These are phyloP conservation scores for Fusarium verticillioides DNA, from an alignment of 2,329 filamentous ascomycete species.

Conservation along the genomic window DNA sequence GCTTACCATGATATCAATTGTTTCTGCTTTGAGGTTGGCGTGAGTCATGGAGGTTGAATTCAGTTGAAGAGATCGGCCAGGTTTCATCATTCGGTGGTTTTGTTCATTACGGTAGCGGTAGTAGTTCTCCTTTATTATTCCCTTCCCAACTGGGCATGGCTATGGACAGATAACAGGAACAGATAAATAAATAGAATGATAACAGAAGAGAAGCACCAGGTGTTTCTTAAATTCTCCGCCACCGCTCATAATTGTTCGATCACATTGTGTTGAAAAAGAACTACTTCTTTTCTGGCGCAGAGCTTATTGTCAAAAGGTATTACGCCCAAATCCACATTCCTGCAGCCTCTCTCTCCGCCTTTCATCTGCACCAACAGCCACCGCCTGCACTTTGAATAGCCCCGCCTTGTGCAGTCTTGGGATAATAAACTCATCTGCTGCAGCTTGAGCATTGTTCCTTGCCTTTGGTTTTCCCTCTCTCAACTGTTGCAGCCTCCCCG, in stretches of 20 bases:
- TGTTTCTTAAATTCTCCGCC: slow-evolving; percentile 9
- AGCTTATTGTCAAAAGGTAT: not conserved
- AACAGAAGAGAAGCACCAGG: not conserved
- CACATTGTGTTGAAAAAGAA: slow-evolving; percentile 13
- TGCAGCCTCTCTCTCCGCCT: slow-evolving; percentile 11
- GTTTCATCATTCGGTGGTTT: slow-evolving; percentile 1
- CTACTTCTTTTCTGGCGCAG: not conserved
- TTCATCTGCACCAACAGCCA: slow-evolving; percentile 20
- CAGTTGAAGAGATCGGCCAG: not conserved
- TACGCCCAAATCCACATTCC: not conserved
- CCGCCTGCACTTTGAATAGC: slow-evolving; percentile 13
- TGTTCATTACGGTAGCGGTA: not conserved
- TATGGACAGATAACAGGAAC: not conserved
- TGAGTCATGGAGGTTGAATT: not conserved
- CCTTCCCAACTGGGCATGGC: not conserved
- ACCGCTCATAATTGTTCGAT: slow-evolving; percentile 16
- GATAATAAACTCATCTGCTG: not conserved
- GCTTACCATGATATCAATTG: not conserved
- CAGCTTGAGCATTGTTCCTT: not conserved
- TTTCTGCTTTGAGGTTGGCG: not conserved
- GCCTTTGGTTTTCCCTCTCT: not conserved
- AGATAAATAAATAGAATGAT: not conserved
- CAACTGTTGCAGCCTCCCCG: not conserved
- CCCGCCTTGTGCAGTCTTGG: slow-evolving; percentile 7
- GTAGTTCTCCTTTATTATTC: not conserved